Evolutionary conservation across 371 early-diverging fungal genomes (phyloP), one percentile per base, ranked within the genome.

Genomic region (Capniomyces stellatus): DNA sequence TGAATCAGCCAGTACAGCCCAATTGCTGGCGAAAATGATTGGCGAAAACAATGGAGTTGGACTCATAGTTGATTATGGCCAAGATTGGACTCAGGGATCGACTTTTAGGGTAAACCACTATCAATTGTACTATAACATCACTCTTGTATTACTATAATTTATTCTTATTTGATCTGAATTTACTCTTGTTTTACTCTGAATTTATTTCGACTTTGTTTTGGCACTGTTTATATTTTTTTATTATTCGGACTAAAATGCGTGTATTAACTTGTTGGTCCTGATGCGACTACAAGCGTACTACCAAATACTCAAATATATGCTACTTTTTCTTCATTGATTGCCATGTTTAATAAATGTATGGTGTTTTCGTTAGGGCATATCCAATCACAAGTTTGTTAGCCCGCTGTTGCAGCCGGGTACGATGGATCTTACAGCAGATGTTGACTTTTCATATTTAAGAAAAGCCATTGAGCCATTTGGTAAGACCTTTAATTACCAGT

Each of bases 401-500:
- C 79, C 85, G 0, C 75, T 94, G 52, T 74, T 72, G 27, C 59
- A 69, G 22, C 93, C 93, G 1, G 96, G 96, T 2, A 75, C 76
- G 13, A 75, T 82, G 22, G 97, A 97, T 73, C 66, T 97, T 24
- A 90, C 87, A 52, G 87, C 83, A 0, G 88, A 97, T 66, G 95
- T 96, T 0, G 89, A 96, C 62, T 96, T 95, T 66, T 61, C 75
- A 23, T 75, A 81, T 50, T 58, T 96, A 42, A 73, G 75, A 42
- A 63, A 75, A 19, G 80, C 82, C 0, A 74, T 77, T 31, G 55
- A 57, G 18, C 71, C 64, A 46, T 61, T 75, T 53, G 77, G 75
- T 71, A 51, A 58, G 54, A 43, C 0, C 18, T 10, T 6, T 35
- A 35, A 6, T 10, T 35, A 10, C 15, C 35, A 10, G 10, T 15